Conservation (phyloP, 129 eudicot species). For the Smallanthus sonchifolius region DNA sequence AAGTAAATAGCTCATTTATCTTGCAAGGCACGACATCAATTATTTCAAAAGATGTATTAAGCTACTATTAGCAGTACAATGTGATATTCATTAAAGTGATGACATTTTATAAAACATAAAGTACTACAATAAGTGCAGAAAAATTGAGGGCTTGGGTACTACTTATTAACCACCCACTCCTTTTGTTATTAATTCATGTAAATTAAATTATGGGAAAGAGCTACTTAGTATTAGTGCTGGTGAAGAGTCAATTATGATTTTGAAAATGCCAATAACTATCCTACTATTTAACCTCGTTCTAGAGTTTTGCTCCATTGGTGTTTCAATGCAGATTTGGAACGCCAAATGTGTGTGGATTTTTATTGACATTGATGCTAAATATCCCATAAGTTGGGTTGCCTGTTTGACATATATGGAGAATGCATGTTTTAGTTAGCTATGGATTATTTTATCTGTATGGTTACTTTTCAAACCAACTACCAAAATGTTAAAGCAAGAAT, state of each 20-base stretch:
- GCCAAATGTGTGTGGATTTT: neutral
- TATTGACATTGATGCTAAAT: neutral
- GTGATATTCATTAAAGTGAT: slow-evolving; percentile 10
- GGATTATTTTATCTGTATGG: neutral
- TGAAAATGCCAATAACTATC: slow-evolving; percentile 12
- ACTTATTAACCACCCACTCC: neutral
- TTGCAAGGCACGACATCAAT: slow-evolving; percentile 27
- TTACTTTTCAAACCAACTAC: neutral
- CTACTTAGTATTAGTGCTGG: neutral
- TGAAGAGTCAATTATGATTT: neutral
- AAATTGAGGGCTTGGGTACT: slow-evolving; percentile 1
- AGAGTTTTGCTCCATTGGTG: neutral
- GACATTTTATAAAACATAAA: slow-evolving; percentile 14
- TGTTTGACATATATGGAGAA: slow-evolving; percentile 5
- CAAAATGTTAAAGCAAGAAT: neutral
- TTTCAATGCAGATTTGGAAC: neutral
- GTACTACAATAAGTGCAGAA: neutral
- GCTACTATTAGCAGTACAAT: neutral
- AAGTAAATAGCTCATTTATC: slow-evolving; percentile 13
- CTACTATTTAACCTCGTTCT: slow-evolving; percentile 3
- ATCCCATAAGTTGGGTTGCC: neutral
- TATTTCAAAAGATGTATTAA: slow-evolving; percentile 18
- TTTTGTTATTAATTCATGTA: neutral
- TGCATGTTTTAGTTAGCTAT: slow-evolving; percentile 7
- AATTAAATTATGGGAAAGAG: slow-evolving; percentile 1